Percentiles rank a stretch among this genome's conserved stretches.
Evolutionary conservation across 2,329 filamentous ascomycete genomes (phyloP).

Genomic region (Alternaria sp.): DNA sequence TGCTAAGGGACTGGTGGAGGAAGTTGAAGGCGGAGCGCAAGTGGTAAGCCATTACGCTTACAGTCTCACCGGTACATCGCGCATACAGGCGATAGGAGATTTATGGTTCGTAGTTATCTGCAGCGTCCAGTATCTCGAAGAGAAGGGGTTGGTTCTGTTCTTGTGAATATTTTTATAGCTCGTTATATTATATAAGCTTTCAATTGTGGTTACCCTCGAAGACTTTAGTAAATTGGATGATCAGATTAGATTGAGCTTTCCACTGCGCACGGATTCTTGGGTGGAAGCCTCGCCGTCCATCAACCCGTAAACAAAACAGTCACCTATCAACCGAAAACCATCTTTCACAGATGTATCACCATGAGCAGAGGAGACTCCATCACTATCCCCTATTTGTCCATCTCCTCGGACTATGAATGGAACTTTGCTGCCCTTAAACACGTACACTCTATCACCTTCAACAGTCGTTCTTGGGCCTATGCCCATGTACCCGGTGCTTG

Average conservation of each 20-base stretch:
- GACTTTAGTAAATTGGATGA: neutral
- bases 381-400: neutral
- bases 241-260: conserved; percentile 8
- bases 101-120: too few relatives aligned
- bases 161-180: neutral
- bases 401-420: conserved; percentile 25
- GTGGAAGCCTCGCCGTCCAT: conserved; percentile 29
- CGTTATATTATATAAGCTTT: neutral
- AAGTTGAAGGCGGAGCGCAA: conserved; percentile 35
- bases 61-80: neutral
- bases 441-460: conserved; percentile 23
- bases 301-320: conserved; percentile 28
- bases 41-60: conserved; percentile 15
- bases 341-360: neutral
- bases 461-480: conserved; percentile 24
- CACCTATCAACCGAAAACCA: conserved; percentile 21
- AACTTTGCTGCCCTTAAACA: conserved; percentile 23
- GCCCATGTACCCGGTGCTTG: conserved; percentile 28
- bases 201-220: neutral
- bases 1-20: conserved; percentile 59
- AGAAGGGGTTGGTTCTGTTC: neutral
- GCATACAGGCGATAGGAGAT: neutral
- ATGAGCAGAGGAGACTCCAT: neutral
- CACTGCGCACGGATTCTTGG: neutral
- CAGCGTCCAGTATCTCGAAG: neutral